phyloP scores from a whole-genome alignment of 1,284 basidiomycete species.

The Ceratobasidium sp. region DNA sequence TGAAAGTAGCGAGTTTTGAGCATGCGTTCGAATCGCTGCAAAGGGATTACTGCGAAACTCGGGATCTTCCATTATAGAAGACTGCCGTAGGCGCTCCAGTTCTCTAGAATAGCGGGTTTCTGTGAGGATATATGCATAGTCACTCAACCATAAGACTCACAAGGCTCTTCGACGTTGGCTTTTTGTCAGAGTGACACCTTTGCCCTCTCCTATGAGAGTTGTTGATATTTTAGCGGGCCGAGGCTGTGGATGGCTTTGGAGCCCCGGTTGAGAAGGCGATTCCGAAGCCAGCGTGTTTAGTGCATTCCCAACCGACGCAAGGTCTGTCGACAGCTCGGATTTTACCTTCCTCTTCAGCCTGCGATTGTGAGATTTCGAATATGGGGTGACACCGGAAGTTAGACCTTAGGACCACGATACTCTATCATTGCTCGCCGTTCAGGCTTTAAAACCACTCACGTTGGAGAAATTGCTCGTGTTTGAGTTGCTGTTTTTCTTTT shows the following conservation, averaged over 20 bases:
- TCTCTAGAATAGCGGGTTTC: conserved; percentile 64
- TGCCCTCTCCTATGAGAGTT: conserved; percentile 75
- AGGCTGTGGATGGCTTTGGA: conserved; percentile 44
- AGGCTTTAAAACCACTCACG: conserved; percentile 55
- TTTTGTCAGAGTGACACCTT: conserved; percentile 67
- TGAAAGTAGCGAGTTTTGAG: conserved; percentile 77
- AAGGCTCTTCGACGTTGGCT: conserved; percentile 73
- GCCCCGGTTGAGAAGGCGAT: conserved; percentile 60
- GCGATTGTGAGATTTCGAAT: conserved; percentile 79
- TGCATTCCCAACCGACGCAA: conserved; percentile 27
- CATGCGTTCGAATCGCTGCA: conserved; percentile 80
- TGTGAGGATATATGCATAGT: neutral
- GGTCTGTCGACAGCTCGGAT: conserved; percentile 68
- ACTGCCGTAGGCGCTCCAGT: conserved; percentile 73
- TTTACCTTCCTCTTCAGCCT: conserved; percentile 75
- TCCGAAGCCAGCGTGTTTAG: conserved; percentile 53
- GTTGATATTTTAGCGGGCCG: conserved; percentile 49
- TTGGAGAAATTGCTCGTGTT: conserved; percentile 73
- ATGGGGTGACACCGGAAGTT: conserved; percentile 63
- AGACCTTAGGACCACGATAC: conserved; percentile 60
- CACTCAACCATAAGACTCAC: conserved; percentile 61
- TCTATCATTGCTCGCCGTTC: conserved; percentile 13
- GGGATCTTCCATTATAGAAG: conserved; percentile 73
- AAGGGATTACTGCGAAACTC: conserved; percentile 78
- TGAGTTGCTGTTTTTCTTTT: conserved; percentile 73